Conservation (phyloP, 257 asterid species). For the Perilla frutescens region DNA sequence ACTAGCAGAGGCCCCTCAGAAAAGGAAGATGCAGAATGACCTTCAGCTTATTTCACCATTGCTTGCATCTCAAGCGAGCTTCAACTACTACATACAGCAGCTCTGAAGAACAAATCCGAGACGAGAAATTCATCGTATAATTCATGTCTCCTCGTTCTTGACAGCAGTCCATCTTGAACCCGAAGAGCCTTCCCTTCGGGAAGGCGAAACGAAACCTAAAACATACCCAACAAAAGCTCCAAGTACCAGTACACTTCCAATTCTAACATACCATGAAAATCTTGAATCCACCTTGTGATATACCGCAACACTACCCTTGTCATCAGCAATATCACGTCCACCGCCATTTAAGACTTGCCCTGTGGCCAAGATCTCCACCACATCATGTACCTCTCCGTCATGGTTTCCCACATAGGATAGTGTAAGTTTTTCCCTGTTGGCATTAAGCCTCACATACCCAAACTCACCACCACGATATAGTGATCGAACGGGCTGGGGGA, state of each 20-base stretch:
- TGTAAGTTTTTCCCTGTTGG: constrained; percentile 67
- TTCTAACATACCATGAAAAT: constrained; percentile 61
- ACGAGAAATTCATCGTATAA: constrained; percentile 12
- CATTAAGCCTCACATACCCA: constrained; percentile 75
- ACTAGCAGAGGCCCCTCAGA: constrained; percentile 16
- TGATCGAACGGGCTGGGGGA: constrained; percentile 81
- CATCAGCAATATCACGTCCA: constrained; percentile 27
- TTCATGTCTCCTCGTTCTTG: constrained; percentile 56
- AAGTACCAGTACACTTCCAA: constrained; percentile 59
- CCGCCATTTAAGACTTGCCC: constrained; percentile 64
- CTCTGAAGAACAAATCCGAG: neutral
- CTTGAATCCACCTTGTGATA: constrained; percentile 25
- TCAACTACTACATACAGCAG: constrained; percentile 13
- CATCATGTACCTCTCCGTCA: constrained; percentile 85
- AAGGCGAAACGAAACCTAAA: constrained; percentile 61
- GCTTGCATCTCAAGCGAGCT: constrained; percentile 26
- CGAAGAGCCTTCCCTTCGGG: constrained; percentile 38
- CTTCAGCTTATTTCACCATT: constrained; percentile 13
- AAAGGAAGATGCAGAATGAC: constrained; percentile 12
- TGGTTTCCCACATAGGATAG: constrained; percentile 86
- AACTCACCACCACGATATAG: constrained; percentile 82
- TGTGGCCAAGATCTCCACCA: constrained; percentile 81
- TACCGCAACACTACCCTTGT: neutral
- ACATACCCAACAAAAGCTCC: constrained; percentile 81
- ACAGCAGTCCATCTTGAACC: constrained; percentile 66